These are phyloP conservation scores for Globisporangium camurandrum DNA, from an alignment of 352 stramenopile species.

Conservation along the genomic window DNA sequence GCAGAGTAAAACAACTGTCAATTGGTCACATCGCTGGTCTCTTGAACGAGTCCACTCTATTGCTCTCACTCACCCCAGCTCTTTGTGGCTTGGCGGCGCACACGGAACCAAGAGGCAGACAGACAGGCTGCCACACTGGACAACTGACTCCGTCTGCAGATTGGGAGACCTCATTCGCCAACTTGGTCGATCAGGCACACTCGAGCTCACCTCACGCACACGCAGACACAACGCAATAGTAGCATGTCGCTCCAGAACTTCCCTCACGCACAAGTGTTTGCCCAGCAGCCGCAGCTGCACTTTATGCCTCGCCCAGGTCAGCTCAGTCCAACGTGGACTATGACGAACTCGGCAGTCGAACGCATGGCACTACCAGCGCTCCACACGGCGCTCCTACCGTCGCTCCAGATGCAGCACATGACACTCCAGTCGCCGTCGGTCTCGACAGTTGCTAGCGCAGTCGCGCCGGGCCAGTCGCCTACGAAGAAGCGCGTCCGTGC, in stretches of 20 bases:
- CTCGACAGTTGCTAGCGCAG: constrained; percentile 4
- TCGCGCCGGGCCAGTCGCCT: constrained; percentile 20
- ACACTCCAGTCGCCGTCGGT: constrained; percentile 13
- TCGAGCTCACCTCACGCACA: background rate
- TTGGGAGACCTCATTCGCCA: background rate
- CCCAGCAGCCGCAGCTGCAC: background rate
- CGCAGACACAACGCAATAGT: background rate
- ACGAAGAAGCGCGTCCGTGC: constrained; percentile 66
- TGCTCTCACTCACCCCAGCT: too few species aligned
- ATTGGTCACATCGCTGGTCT: too few species aligned
- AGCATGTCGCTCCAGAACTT: background rate
- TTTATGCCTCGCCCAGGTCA: background rate
- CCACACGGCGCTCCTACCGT: constrained; percentile 15
- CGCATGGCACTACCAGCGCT: constrained; percentile 57
- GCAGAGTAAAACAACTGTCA: too few species aligned
- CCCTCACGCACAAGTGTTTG: background rate
- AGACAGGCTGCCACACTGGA: too few species aligned
- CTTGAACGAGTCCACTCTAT: too few species aligned
- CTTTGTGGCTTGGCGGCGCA: too few species aligned
- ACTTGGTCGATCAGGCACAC: background rate
- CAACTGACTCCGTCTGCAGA: too few species aligned
- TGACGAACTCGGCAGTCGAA: constrained; percentile 14
- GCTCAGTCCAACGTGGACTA: background rate
- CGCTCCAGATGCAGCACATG: constrained; percentile 14
- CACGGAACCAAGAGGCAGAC: too few species aligned